Base-by-base conservation (phyloP, 2,329 filamentous ascomycete genomes). In the Cladosporium colombiae region DNA sequence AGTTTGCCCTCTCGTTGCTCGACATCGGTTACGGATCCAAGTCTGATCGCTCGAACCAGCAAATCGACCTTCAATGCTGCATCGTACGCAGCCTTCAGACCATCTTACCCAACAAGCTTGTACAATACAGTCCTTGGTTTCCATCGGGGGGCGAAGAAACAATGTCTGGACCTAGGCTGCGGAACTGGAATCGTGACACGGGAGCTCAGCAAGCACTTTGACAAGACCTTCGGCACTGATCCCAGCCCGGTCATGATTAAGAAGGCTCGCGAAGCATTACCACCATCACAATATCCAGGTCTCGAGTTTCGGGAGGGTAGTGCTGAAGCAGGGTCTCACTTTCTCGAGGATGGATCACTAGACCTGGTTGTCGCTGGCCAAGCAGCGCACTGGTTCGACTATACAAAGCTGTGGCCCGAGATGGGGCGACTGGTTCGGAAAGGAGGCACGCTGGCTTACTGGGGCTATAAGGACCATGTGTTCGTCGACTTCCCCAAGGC, bases 341-440 rank as follows among this genome's bases (percentile, higher is more conserved):
- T 84, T 67, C 65, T 89, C 1, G 62, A 73, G 0, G 81, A 84
- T 65, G 78, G 73, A 5, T 81, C 79, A 4, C 74, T 89, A 1
- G 87, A 90, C 73, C 77, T 82, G 68, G 77, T 82, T 1, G 77
- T 81, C 0, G 80, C 82, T 0, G 82, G 78, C 0, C 87, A 90
- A 71, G 82, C 87, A 8, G 86, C 87, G 49, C 88, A 90, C 73
- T 90, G 88, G 88, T 90, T 90, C 74, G 82, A 89, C 73, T 86
- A 85, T 71, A 49, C 68, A 8, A 79, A 78, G 46, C 80, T 84
- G 3, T 90, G 86, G 84, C 81, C 81, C 0, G 83, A 86, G 71
- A 73, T 89, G 65, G 78, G 77, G 11, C 80, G 85, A 14, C 82
- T 87, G 8, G 76, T 89, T 49, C 80, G 83, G 58, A 74, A 75